A percentile compares a stretch with the other conserved stretches of the same genome.
Evolutionary conservation across 1,284 basidiomycete species (phyloP).

Genomic region (Sanguinoderma infundibulare): DNA sequence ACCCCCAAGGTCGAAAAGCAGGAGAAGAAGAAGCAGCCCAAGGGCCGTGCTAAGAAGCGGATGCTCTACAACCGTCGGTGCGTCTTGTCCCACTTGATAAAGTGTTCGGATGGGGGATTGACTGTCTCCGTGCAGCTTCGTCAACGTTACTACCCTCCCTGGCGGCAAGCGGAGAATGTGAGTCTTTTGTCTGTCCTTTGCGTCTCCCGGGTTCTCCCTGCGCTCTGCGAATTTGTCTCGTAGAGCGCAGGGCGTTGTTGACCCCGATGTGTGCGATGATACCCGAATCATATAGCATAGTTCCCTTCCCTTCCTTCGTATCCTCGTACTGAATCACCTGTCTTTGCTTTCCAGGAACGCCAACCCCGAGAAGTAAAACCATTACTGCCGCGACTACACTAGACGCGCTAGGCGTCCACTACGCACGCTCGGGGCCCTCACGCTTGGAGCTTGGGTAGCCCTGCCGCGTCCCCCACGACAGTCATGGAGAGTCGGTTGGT

Average conservation of each 20-base stretch:
- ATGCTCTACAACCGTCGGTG: no score
- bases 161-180: conserved; percentile 97
- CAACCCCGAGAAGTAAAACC: conserved; percentile 79
- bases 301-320: no score
- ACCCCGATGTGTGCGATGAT: conserved; percentile 59
- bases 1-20: conserved; percentile 96
- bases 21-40: conserved; percentile 97
- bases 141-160: conserved; percentile 90
- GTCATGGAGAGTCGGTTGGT: conserved; percentile 23
- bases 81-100: no score
- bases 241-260: conserved; percentile 6
- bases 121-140: conserved; percentile 76
- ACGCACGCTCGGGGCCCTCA: conserved; percentile 14
- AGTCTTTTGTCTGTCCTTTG: conserved; percentile 46
- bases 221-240: neutral
- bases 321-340: no score
- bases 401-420: conserved; percentile 29
- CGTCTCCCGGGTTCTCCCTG: neutral
- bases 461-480: conserved; percentile 15
- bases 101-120: no score
- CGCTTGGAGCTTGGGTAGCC: conserved; percentile 4
- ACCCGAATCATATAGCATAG: conserved; percentile 74
- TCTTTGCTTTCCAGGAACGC: conserved; percentile 82
- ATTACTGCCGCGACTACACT: conserved; percentile 11
- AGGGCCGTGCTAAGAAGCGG: no score